Base-by-base conservation (phyloP, 108 stramenopile genomes). In the Nitzschia sp. region DNA sequence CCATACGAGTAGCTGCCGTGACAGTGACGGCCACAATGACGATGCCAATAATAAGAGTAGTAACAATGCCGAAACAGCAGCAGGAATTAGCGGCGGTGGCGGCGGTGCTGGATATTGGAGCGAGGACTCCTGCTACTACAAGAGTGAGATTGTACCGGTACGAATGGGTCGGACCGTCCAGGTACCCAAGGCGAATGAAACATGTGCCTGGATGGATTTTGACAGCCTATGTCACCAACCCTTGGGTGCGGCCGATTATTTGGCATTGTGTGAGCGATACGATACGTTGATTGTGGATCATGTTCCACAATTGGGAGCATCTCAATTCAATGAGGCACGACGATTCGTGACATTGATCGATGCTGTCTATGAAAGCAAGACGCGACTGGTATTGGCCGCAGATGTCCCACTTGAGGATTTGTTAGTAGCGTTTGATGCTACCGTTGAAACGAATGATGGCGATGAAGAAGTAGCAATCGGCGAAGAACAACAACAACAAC, bases 281-380 rank as follows among this genome's bases (percentile, higher is more conserved):
- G 38, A 61, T 0, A 53, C 31, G 8, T 32, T 74, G 8, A 74
- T 79, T 31, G 56, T 73, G 3, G 63, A 69, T 29, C 16, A 61
- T 15, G 58, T 76, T 27, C 68, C 82, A 22, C 54, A 67, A 19
- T 26, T 77, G 32, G 41, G 36, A 50, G 71, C 60, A 4, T 27
- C 66, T 38, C 25, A 16, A 17, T 77, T 78, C 63, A 77, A 85
- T 41, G 67, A 63, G 27, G 75, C 84, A 35, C 53, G 83, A 5
- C 76, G 87, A 21, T 86, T 89, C 65, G 77, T 87, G 54, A 76
- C 77, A 0, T 70, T 90, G 21, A 52, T 90, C 9, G 89, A 90
- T 73, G 76, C 81, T 53, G 16, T 81, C 31, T 90, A 90, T 52
- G 89, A 90, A 57, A 57, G 69, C n/a, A 56, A 47, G 45, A 67